A percentile compares a stretch with the other conserved stretches of the same genome.
Conservation (phyloP, 805 yeast species). For the Saccharomyces jurei region DNA sequence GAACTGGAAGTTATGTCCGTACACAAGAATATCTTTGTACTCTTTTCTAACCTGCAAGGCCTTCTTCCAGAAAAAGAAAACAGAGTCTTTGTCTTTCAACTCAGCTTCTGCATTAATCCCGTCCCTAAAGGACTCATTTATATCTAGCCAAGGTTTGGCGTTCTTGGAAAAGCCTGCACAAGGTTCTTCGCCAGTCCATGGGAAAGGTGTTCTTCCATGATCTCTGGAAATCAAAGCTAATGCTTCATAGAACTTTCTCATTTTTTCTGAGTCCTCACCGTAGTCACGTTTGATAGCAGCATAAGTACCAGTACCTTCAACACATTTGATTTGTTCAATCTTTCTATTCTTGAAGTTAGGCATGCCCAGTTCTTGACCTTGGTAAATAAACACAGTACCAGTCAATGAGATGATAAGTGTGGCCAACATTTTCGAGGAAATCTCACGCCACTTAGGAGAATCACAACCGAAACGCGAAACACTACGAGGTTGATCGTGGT, state of each 20-base stretch:
- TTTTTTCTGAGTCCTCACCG: neutral
- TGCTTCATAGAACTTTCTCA: neutral
- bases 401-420: neutral
- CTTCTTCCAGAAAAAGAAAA: neutral
- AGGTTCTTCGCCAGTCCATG: neutral
- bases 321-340: neutral
- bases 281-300: neutral
- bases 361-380: neutral
- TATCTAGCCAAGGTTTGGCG: neutral
- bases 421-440: neutral
- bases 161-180: neutral
- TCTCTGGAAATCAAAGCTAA: neutral
- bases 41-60: neutral
- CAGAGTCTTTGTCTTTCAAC: neutral
- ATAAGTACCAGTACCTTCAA: neutral
- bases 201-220: neutral
- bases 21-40: constrained; percentile 39
- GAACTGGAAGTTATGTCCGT: neutral
- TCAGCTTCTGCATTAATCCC: neutral
- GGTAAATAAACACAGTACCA: neutral
- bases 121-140: neutral
- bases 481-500: neutral
- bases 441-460: neutral
- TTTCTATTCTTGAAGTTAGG: neutral
- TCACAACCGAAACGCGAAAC: neutral